Evolutionary conservation across 108 stramenopile genomes (phyloP), one percentile per base, ranked within the genome.

Genomic region (Schizochytrium sp.): DNA sequence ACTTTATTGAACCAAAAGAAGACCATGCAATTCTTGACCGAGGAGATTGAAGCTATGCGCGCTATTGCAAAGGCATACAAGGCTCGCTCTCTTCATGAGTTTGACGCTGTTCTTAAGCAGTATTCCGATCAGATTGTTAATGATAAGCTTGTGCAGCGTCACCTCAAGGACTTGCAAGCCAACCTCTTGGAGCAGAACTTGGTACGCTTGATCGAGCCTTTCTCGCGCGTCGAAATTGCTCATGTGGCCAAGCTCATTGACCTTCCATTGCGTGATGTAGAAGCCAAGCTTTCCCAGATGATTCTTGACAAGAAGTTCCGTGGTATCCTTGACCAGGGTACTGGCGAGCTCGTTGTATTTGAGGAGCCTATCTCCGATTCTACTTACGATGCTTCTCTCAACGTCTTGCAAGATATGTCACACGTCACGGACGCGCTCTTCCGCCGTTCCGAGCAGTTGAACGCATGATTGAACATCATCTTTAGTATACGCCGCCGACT

Each of bases 281-380:
- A 99, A 90, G 94, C 93, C 88, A 99, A 99, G 93, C 93, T 99
- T 46, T 95, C 96, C 61, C 98, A 98, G 93, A 99, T 99, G 99
- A 98, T 99, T 92, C 90, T 99, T 88, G 99, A 99, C 93, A 96
- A 95, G 47, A 98, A 97, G 90, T 95, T 99, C 88, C 93, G 93
- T 50, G 99, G 98, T 8, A 99, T 98, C 89, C 93, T 99, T 88
- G 98, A 98, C 95, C 98, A 99, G 94, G 98, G 99, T 41, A 96
- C 97, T 90, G 99, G 99, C 7, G 98, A 98, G 87, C 91, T 94
- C 15, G 87, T 94, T 13, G 72, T 94, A 44, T 94, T 93, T 76
- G 93, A 93, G 46, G 90, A 89, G 13, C 46, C 89, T 12, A 45
- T 28, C 38, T 91, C 64, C 40, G 94, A 94, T 69, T 8, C 50